Conservation (phyloP, 352 stramenopile genomes). For the Thraustotheca clavata region DNA sequence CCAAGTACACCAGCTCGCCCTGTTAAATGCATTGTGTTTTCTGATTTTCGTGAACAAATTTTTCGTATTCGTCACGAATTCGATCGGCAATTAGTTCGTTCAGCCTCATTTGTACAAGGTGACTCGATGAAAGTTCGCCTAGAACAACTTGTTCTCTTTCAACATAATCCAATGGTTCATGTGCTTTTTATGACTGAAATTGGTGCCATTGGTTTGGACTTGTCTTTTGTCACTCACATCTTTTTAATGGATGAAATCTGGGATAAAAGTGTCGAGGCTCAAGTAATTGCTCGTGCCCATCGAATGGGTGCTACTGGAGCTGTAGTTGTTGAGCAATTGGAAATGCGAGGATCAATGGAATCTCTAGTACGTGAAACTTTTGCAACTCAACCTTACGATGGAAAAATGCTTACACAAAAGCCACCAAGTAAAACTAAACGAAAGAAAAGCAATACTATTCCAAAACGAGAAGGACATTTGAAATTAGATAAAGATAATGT, state of each 20-base stretch:
- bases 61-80: constrained; percentile 65
- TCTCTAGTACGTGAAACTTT: constrained; percentile 40
- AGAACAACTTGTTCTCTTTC: constrained; percentile 46
- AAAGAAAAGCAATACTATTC: neutral
- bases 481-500: neutral
- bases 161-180: constrained; percentile 58
- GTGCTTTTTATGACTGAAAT: constrained; percentile 92
- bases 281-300: constrained; percentile 94
- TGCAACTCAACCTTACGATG: neutral
- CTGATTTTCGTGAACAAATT: constrained; percentile 74
- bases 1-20: neutral
- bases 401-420: neutral
- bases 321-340: constrained; percentile 89
- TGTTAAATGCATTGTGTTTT: constrained; percentile 78
- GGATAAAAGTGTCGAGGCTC: constrained; percentile 92
- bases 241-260: constrained; percentile 96
- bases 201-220: constrained; percentile 92
- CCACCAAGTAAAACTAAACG: neutral
- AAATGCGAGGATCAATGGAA: constrained; percentile 83
- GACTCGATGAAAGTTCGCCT: constrained; percentile 37
- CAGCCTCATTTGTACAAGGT: constrained; percentile 54
- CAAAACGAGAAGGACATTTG: neutral
- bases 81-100: constrained; percentile 51
- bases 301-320: constrained; percentile 90
- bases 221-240: constrained; percentile 98